A percentile compares a stretch with the other conserved stretches of the same genome.
Evolutionary conservation across 495 filamentous ascomycete species (phyloP).

Genomic region (Recurvomyces mirabilis): DNA sequence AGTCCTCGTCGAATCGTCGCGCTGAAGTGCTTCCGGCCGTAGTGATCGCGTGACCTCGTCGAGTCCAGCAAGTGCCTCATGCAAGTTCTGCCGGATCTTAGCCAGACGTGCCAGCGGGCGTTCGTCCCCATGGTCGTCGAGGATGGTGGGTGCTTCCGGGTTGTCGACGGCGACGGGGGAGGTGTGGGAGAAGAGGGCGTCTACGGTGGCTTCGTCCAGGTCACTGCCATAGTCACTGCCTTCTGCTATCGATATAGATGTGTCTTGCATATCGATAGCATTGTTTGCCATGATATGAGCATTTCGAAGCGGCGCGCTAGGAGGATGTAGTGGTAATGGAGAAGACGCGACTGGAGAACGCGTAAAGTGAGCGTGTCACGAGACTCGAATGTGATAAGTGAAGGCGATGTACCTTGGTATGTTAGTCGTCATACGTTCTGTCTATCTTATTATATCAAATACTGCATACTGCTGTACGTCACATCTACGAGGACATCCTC

Average conservation of each 20-base stretch:
- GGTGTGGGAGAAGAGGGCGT: conserved; percentile 20
- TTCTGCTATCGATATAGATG: conserved; percentile 1
- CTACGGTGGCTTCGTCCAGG: conserved; percentile 27
- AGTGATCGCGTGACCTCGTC: not conserved
- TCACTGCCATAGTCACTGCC: conserved; percentile 33
- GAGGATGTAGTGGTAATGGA: conserved; percentile 14
- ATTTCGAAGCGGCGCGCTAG: conserved; percentile 1
- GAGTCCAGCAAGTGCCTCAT: not conserved
- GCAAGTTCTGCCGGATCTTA: not conserved
- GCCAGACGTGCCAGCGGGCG: conserved; percentile 4
- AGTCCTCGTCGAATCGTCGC: no score
- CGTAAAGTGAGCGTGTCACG: conserved; percentile 3
- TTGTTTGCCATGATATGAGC: conserved; percentile 17
- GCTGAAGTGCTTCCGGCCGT: no score
- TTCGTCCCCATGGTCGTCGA: conserved; percentile 13
- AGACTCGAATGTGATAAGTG: no score
- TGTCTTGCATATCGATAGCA: no score
- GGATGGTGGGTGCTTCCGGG: not conserved
- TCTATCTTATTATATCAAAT: no score
- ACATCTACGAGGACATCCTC: no score
- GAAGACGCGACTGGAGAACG: conserved; percentile 4
- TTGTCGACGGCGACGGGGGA: conserved; percentile 20
- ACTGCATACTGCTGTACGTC: no score
- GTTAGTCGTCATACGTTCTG: not conserved
- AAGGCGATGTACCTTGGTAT: not conserved